Conservation (phyloP, 2,329 filamentous ascomycete species). For the Aspergillus latus region DNA sequence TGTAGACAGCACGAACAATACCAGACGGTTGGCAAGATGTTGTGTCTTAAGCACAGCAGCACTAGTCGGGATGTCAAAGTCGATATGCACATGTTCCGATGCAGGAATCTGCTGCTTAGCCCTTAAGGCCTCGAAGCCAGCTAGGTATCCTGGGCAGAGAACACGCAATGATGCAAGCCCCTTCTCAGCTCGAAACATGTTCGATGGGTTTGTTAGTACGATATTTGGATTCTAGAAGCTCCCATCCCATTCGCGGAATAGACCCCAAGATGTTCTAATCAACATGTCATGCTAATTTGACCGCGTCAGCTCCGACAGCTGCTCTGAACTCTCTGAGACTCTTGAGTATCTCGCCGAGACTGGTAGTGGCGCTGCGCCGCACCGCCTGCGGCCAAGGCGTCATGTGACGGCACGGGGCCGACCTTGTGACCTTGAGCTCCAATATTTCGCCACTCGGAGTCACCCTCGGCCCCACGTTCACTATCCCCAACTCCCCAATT, state of each 20-base stretch:
- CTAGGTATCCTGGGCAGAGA: not conserved
- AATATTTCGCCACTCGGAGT: conserved; percentile 8
- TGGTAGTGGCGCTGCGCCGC: not conserved
- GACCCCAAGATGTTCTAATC: not conserved
- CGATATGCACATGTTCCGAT: not conserved
- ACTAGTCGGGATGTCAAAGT: not conserved
- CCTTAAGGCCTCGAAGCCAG: not conserved
- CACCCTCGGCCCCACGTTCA: not conserved
- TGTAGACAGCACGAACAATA: conserved; percentile 3
- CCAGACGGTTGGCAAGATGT: not conserved
- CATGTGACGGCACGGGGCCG: conserved; percentile 23
- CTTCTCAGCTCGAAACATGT: not conserved
- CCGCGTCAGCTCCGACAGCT: conserved; percentile 6
- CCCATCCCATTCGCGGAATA: not conserved
- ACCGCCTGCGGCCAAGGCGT: conserved; percentile 17
- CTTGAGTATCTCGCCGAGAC: too few relatives aligned
- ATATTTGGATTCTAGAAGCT: not conserved
- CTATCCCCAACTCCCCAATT: not conserved
- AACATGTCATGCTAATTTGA: conserved; percentile 2
- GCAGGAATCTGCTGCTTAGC: not conserved
- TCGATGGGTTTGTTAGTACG: not conserved
- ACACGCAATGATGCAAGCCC: too few relatives aligned
- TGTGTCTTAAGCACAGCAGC: conserved; percentile 10
- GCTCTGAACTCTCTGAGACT: too few relatives aligned
- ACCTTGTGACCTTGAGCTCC: conserved; percentile 23